phyloP scores from a whole-genome alignment of 2,329 filamentous ascomycete species.

The Hawksworthiomyces lignivorus region DNA sequence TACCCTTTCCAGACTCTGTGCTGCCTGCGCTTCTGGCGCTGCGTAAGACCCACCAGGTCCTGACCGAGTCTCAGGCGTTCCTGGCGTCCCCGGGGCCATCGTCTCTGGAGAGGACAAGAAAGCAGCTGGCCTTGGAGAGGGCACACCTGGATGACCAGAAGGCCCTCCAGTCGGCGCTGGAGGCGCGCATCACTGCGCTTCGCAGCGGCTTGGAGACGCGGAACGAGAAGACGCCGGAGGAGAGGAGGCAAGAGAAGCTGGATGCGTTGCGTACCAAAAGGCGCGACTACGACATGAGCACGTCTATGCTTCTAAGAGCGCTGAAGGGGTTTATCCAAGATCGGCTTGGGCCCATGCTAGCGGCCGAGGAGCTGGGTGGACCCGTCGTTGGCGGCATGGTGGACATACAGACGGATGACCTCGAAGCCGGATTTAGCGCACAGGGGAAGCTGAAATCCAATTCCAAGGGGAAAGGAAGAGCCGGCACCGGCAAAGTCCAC shows the following conservation, averaged over 20 bases:
- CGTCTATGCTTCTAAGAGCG: conserved; percentile 51
- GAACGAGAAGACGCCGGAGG: conserved; percentile 46
- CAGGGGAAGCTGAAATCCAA: conserved; percentile 51
- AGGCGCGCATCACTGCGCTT: conserved; percentile 52
- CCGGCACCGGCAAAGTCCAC: conserved; percentile 11
- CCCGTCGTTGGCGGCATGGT: conserved; percentile 71
- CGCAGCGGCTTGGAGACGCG: conserved; percentile 48
- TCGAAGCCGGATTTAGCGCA: conserved; percentile 52
- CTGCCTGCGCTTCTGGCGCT: conserved; percentile 66
- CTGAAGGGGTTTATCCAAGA: conserved; percentile 65
- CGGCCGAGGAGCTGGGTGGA: conserved; percentile 75
- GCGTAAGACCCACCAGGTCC: conserved; percentile 56
- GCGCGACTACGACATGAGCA: conserved; percentile 52
- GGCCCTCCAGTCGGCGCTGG: conserved; percentile 44
- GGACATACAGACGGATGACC: conserved; percentile 52
- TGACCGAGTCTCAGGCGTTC: conserved; percentile 55
- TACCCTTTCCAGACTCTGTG: conserved; percentile 60
- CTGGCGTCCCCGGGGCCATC: conserved; percentile 36
- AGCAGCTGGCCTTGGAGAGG: conserved; percentile 43
- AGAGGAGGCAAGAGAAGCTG: conserved; percentile 57
- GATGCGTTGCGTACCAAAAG: conserved; percentile 52
- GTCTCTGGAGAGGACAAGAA: conserved; percentile 34
- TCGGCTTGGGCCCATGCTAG: conserved; percentile 65
- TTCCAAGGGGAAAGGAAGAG: conserved; percentile 44
- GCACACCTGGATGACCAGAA: conserved; percentile 46